These are phyloP conservation scores for Tephrocybe sp. DNA, from an alignment of 768 basidiomycete genomes.

Conservation along the genomic window DNA sequence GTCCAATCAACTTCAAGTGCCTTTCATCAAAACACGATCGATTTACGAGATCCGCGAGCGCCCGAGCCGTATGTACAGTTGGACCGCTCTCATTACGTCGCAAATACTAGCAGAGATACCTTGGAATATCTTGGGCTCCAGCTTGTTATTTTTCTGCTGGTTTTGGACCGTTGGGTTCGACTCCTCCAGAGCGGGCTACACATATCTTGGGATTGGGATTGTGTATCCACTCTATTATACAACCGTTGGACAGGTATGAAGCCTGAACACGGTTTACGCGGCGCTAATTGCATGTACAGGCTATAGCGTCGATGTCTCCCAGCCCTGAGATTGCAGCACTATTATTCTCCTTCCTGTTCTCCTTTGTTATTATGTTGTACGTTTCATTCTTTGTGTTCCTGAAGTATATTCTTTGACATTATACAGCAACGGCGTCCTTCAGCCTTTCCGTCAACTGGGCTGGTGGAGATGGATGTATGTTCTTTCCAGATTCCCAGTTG, in stretches of 20 bases:
- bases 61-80: conserved; percentile 64
- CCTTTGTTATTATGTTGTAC: conserved; percentile 58
- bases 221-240: conserved; percentile 62
- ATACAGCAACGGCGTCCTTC: conserved; percentile 59
- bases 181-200: conserved; percentile 55
- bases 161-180: conserved; percentile 70
- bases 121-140: conserved; percentile 60
- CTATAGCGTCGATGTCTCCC: conserved; percentile 58
- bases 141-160: conserved; percentile 65
- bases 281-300: conserved; percentile 39
- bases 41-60: conserved; percentile 72
- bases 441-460: conserved; percentile 56
- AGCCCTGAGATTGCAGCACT: conserved; percentile 54
- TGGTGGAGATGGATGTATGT: conserved; percentile 71
- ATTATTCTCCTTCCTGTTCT: conserved; percentile 52
- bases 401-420: neutral
- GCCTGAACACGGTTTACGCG: too few species aligned
- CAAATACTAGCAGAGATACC: conserved; percentile 59
- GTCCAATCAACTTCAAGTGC: conserved; percentile 63
- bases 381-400: conserved; percentile 14
- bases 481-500: neutral
- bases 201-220: conserved; percentile 53
- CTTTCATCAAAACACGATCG: conserved; percentile 56
- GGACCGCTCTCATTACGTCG: conserved; percentile 57
- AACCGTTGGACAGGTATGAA: conserved; percentile 51